phyloP scores from a whole-genome alignment of 345 rosid genomes.

The Dimocarpus longan region DNA sequence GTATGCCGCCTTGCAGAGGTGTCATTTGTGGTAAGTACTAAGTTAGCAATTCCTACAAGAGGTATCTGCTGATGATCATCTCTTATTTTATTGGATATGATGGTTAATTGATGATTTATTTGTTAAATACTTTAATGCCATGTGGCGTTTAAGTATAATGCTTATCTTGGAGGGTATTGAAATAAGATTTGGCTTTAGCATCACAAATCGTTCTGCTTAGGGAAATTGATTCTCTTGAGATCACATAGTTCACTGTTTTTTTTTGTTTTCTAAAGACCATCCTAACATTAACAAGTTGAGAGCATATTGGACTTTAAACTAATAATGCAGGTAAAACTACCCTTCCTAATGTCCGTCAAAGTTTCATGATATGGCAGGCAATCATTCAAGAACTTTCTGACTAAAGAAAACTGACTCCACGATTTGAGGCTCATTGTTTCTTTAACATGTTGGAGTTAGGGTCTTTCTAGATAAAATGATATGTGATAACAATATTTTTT shows the following conservation, averaged over 20 bases:
- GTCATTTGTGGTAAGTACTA: slow-evolving; percentile 73
- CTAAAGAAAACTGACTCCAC: background rate
- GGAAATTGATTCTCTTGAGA: background rate
- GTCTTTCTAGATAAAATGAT: background rate
- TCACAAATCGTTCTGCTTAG: background rate
- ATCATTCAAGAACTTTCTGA: background rate
- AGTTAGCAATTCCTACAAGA: slow-evolving; percentile 19
- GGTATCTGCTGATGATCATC: slow-evolving; percentile 5
- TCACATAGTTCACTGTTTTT: background rate
- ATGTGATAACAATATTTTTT: background rate
- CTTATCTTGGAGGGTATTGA: background rate
- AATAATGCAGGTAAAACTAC: background rate
- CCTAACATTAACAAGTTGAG: background rate
- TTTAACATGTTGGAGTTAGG: background rate
- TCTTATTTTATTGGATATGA: background rate
- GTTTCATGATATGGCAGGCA: background rate
- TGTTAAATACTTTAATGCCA: background rate
- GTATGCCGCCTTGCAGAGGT: slow-evolving; percentile 71
- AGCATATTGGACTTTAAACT: background rate
- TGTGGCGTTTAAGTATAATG: background rate
- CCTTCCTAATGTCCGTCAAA: background rate
- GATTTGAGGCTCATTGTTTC: background rate
- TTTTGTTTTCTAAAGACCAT: background rate
- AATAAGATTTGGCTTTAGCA: background rate
- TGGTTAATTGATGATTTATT: slow-evolving; percentile 4